Base-by-base conservation (phyloP, 768 basidiomycete genomes). In the Mycena haematopus region DNA sequence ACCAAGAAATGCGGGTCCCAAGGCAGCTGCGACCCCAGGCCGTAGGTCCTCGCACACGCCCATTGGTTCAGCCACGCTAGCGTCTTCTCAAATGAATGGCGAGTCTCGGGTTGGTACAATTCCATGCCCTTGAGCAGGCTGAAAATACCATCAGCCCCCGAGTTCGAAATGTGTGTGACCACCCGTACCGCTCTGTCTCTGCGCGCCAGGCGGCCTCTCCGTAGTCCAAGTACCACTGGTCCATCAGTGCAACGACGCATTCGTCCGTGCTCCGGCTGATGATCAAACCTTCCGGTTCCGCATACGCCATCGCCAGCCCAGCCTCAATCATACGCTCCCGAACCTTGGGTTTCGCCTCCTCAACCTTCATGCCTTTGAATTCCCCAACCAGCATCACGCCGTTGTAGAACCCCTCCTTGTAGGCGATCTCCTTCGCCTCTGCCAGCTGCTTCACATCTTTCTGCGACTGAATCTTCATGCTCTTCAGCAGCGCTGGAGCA, bases 151-250 rank as follows among this genome's bases (percentile, higher is more conserved):
- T 58, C 33, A 66, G 33, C 65, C 6, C 31, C 68, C 53, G 49
- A 62, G 44, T 52, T 45, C 50, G 17, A 46, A 50, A 54, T 33
- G 49, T 44, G 10, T 54, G 38, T n/a, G 38, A 53, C 24, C 40
- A 46, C 2, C 82, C 87, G 55, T 71, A 93, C 94, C 82, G 88
- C 74, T 95, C 91, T 6, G 93, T 87, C 70, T 92, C 84, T 17
- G 83, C 85, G 74, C 89, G 92, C 97, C 97, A 99, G n/a, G 74
- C 73, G 1, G 86, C 75, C 79, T 98, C 95, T 69, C 96, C 97
- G 70, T 98, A 99, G 76, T 99, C 95, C 75, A 99, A 78, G 76
- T 99, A 99, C 96, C 96, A 99, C 76, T 99, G 97, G 74, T 99
- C 97, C 87, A 95, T 96, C 67, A 99, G 79, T 3, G 96, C 96